Evolutionary conservation across 495 filamentous ascomycete genomes (phyloP).

Genomic region (Geoglossum glabrum): DNA sequence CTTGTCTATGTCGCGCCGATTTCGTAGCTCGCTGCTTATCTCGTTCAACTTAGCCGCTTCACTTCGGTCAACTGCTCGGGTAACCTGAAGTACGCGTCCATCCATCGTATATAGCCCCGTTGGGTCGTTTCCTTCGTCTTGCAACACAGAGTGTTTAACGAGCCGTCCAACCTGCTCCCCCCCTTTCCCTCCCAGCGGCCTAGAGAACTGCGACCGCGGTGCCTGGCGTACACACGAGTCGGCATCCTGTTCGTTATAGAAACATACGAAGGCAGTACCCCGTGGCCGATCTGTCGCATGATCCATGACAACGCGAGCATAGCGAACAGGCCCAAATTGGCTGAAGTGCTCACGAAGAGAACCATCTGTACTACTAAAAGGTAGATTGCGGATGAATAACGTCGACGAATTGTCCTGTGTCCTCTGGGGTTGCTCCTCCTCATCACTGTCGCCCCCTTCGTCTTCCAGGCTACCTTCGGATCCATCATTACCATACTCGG

Average conservation of each 20-base stretch:
- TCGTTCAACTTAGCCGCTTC: conserved; percentile 57
- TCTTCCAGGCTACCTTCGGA: conserved; percentile 16
- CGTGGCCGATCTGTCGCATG: conserved; percentile 61
- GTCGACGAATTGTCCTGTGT: conserved; percentile 41
- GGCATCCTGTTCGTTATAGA: conserved; percentile 56
- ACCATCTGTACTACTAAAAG: conserved; percentile 67
- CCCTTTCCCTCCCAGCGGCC: neutral
- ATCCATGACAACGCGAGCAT: conserved; percentile 79
- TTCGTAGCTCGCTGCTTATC: conserved; percentile 39
- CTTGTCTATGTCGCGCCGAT: conserved; percentile 66
- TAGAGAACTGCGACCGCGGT: conserved; percentile 21
- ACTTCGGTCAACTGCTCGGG: conserved; percentile 62
- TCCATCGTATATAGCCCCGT: conserved; percentile 74
- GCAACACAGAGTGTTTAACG: conserved; percentile 48
- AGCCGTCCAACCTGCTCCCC: neutral
- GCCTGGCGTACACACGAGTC: conserved; percentile 50
- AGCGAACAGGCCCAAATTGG: conserved; percentile 65
- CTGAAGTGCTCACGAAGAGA: conserved; percentile 62
- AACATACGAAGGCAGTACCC: conserved; percentile 89
- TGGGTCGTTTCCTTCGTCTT: conserved; percentile 58
- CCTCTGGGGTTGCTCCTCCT: conserved; percentile 14
- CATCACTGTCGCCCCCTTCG: conserved; percentile 18
- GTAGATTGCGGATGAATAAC: conserved; percentile 85
- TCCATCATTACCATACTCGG: conserved; percentile 17
- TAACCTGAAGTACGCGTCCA: conserved; percentile 64